phyloP scores from a whole-genome alignment of 2,329 filamentous ascomycete species.

The Pseudogymnoascus sp. region DNA sequence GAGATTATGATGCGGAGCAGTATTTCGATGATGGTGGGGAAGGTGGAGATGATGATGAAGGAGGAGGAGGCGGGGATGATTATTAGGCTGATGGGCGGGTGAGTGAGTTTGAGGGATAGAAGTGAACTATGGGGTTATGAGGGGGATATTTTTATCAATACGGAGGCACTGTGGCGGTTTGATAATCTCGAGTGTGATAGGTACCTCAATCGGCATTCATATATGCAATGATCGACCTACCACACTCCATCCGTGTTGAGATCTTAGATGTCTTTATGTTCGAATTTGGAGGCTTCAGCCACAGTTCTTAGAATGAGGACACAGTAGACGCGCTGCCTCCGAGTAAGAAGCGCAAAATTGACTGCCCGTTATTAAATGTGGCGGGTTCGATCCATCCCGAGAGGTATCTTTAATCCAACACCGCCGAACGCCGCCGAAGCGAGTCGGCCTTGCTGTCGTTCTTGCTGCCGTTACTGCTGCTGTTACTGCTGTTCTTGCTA shows the following conservation, averaged over 20 bases:
- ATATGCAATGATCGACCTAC: not conserved
- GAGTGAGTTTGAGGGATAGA: not conserved
- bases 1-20: conserved; percentile 57
- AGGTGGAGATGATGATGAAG: conserved; percentile 46
- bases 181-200: not conserved
- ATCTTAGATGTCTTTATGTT: not conserved
- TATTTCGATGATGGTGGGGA: conserved; percentile 55
- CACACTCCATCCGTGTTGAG: not conserved
- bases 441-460: too few species aligned
- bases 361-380: too few species aligned
- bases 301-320: too few species aligned
- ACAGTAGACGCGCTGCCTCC: too few species aligned
- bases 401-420: not conserved
- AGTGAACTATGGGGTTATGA: not conserved
- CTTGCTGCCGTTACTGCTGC: too few species aligned
- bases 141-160: not conserved
- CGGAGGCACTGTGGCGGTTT: not conserved
- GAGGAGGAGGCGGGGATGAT: conserved; percentile 43
- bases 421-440: too few species aligned
- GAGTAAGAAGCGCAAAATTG: too few species aligned
- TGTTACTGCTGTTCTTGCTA: too few species aligned
- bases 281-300: too few species aligned
- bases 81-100: conserved; percentile 26
- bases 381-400: not conserved
- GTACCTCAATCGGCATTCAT: not conserved